These are phyloP conservation scores for Simplicillium aogashimaense DNA, from an alignment of 2,329 filamentous ascomycete species.

Conservation along the genomic window DNA sequence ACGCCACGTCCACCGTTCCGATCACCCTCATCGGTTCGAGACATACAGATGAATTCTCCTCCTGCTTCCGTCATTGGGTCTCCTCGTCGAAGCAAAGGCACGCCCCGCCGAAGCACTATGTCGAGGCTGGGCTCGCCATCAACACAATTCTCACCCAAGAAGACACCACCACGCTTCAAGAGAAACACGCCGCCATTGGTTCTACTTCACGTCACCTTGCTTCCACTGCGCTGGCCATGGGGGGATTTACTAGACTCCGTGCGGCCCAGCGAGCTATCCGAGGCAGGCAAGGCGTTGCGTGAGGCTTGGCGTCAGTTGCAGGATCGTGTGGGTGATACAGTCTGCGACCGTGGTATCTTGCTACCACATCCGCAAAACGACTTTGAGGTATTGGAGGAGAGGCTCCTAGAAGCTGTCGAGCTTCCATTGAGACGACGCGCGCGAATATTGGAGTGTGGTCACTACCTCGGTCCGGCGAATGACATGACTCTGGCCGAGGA, in stretches of 20 bases:
- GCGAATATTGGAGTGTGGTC: conserved; percentile 64
- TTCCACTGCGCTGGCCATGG: conserved; percentile 61
- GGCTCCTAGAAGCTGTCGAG: conserved; percentile 65
- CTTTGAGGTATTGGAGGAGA: conserved; percentile 70
- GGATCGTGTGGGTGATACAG: conserved; percentile 62
- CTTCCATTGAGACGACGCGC: conserved; percentile 55
- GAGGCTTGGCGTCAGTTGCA: conserved; percentile 59
- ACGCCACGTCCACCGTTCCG: conserved; percentile 56
- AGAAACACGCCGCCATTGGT: conserved; percentile 56
- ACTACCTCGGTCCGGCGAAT: conserved; percentile 58
- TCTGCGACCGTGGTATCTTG: conserved; percentile 63
- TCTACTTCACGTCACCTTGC: conserved; percentile 65
- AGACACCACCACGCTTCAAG: conserved; percentile 50
- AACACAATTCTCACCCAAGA: conserved; percentile 45
- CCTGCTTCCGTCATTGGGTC: conserved; percentile 47
- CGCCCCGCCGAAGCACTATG: conserved; percentile 31
- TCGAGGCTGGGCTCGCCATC: conserved; percentile 49
- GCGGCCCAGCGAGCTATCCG: conserved; percentile 28
- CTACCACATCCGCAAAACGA: conserved; percentile 72
- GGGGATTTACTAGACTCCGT: conserved; percentile 41
- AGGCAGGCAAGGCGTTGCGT: conserved; percentile 39
- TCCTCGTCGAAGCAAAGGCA: conserved; percentile 39
- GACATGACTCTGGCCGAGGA: conserved; percentile 31
- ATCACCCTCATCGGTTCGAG: conserved; percentile 58
- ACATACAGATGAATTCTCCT: conserved; percentile 63